These are phyloP conservation scores for Geotrichum phurueaensis DNA, from an alignment of 1,139 yeast species.

Conservation along the genomic window DNA sequence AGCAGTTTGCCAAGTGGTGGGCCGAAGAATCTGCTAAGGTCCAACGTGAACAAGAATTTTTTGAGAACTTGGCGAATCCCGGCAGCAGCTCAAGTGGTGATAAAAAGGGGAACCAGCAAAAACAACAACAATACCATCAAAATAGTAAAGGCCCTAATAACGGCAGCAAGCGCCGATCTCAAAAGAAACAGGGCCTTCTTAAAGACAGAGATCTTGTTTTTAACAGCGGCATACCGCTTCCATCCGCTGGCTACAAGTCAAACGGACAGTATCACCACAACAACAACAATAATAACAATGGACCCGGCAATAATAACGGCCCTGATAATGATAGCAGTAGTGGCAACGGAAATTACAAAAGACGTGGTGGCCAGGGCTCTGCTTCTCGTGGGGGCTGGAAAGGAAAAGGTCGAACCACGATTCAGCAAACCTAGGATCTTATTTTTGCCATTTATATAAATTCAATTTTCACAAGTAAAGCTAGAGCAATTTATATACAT, in stretches of 20 bases:
- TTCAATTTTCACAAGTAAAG: too few relatives aligned
- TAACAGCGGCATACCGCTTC: background rate
- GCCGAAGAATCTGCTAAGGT: conserved; percentile 59
- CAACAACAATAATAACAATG: background rate
- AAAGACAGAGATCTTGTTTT: background rate
- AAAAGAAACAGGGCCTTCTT: background rate
- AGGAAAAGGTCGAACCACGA: background rate
- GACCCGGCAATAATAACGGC: background rate
- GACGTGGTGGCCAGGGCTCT: background rate
- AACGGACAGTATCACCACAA: background rate
- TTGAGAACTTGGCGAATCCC: conserved; percentile 6
- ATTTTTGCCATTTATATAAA: too few relatives aligned
- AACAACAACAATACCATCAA: background rate
- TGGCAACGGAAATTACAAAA: background rate
- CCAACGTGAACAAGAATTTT: conserved; percentile 33
- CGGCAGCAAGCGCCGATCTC: background rate
- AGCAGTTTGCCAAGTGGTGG: conserved; percentile 81
- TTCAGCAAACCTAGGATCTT: background rate
- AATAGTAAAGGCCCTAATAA: background rate
- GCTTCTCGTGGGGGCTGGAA: background rate
- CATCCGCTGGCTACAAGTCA: background rate
- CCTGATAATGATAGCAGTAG: too few relatives aligned
- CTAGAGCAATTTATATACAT: too few relatives aligned
- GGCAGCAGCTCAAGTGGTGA: background rate
- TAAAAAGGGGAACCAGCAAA: background rate